These are phyloP conservation scores for Calonectria henricotiae DNA, from an alignment of 2,329 filamentous ascomycete genomes.

Conservation along the genomic window DNA sequence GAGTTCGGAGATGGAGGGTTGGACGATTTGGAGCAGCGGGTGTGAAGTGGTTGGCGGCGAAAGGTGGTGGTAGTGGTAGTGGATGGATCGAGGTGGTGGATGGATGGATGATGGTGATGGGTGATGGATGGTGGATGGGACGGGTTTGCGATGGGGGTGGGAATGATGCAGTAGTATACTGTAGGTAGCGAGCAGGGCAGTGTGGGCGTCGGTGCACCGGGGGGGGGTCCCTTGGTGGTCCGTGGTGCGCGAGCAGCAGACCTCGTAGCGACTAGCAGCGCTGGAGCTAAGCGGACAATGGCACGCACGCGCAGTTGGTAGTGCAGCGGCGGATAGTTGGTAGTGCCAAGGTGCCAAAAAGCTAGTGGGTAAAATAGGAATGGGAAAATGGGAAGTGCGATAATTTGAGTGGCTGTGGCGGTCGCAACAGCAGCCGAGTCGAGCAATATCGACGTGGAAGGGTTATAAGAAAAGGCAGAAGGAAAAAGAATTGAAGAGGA, in stretches of 20 bases:
- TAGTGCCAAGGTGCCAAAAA: slow-evolving; percentile 31
- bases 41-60: slow-evolving; percentile 41
- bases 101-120: slow-evolving; percentile 49
- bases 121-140: slow-evolving; percentile 52
- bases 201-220: slow-evolving; percentile 24
- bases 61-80: slow-evolving; percentile 36
- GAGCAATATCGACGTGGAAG: slow-evolving; percentile 15
- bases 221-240: slow-evolving; percentile 27
- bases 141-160: slow-evolving; percentile 51
- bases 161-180: slow-evolving; percentile 48
- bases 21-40: slow-evolving; percentile 50
- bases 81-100: slow-evolving; percentile 43
- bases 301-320: slow-evolving; percentile 34
- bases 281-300: slow-evolving; percentile 35
- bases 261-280: slow-evolving; percentile 23
- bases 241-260: slow-evolving; percentile 31
- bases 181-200: slow-evolving; percentile 32
- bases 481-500: background rate
- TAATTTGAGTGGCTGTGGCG: slow-evolving; percentile 24
- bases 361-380: slow-evolving; percentile 24
- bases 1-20: slow-evolving; percentile 44
- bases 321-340: slow-evolving; percentile 30
- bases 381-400: slow-evolving; percentile 10
- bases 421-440: slow-evolving; percentile 18
- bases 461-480: background rate